These are phyloP conservation scores for Diospyros kaki DNA, from an alignment of 148 eudicot species.

Conservation along the genomic window DNA sequence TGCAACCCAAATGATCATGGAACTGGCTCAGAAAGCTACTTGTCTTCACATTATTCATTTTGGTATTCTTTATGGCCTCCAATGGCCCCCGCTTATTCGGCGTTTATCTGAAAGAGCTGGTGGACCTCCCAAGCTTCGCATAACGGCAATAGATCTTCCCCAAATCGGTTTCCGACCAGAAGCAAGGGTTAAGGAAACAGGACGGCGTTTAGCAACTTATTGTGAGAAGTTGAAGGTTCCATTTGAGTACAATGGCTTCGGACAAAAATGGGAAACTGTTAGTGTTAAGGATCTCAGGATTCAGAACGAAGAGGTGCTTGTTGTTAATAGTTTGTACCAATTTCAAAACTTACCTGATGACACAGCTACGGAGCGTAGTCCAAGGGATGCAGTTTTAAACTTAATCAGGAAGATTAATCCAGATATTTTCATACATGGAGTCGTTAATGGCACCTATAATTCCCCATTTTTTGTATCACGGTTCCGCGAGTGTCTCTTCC, in stretches of 20 bases:
- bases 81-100: neutral
- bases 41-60: neutral
- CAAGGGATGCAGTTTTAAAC: neutral
- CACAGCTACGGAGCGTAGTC: neutral
- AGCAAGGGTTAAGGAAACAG: neutral
- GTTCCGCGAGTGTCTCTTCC: constrained; percentile 28
- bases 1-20: neutral
- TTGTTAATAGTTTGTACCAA: neutral
- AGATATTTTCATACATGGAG: constrained; percentile 23
- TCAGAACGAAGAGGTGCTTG: neutral
- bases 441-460: constrained; percentile 24
- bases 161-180: neutral
- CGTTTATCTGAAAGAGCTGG: neutral
- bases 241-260: neutral
- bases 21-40: neutral
- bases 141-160: neutral
- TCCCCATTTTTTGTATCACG: constrained; percentile 29
- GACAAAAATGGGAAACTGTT: neutral
- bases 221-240: neutral
- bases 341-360: neutral
- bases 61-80: neutral
- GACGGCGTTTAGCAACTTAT: neutral
- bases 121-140: neutral
- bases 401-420: constrained; percentile 20
- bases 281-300: neutral